Evolutionary conservation across 148 eudicot genomes (phyloP).

Genomic region (Rhododendron griersonianum): DNA sequence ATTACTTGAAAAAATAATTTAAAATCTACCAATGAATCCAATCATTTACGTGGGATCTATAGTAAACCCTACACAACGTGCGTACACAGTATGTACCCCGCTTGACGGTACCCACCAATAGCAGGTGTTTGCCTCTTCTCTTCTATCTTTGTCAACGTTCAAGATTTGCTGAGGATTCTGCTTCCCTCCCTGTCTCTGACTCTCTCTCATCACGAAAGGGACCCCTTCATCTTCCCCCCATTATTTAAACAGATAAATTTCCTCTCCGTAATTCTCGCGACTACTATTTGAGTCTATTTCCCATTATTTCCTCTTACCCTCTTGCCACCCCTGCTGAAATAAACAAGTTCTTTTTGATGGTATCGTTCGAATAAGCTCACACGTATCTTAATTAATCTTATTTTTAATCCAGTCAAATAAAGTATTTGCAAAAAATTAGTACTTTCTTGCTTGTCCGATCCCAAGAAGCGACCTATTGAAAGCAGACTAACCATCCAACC

Average conservation of each 20-base stretch:
- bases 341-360: not conserved
- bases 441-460: too few species aligned
- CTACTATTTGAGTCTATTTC: not conserved
- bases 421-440: too few species aligned
- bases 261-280: not conserved
- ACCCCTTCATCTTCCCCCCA: slow-evolving; percentile 41
- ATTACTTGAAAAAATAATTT: too few species aligned
- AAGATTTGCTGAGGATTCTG: slow-evolving; percentile 44
- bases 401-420: too few species aligned
- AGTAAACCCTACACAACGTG: too few species aligned
- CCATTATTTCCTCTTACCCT: not conserved
- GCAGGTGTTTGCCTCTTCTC: too few species aligned
- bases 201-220: slow-evolving; percentile 64
- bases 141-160: not conserved
- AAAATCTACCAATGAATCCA: too few species aligned
- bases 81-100: too few species aligned
- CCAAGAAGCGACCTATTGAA: too few species aligned
- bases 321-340: not conserved
- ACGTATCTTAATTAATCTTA: too few species aligned
- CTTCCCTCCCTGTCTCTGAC: slow-evolving; percentile 43
- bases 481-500: not conserved
- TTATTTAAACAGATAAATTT: not conserved
- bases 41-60: accelerated
- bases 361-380: accelerated
- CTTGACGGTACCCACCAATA: not conserved